These are phyloP conservation scores for Tolypocladium nubicola DNA, from an alignment of 2,329 filamentous ascomycete species.

Conservation along the genomic window DNA sequence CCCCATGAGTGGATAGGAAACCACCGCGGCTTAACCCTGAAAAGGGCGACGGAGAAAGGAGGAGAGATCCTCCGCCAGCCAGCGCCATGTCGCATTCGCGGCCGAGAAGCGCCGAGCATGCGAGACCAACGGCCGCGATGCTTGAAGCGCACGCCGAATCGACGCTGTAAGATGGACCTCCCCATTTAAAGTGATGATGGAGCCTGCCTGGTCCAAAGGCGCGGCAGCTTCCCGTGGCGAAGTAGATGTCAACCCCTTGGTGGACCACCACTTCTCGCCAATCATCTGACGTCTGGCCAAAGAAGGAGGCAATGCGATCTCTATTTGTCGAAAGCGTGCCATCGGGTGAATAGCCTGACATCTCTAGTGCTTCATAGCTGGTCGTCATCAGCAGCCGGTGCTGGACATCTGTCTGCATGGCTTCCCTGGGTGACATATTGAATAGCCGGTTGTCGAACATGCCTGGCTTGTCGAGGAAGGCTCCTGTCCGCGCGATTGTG, in stretches of 20 bases:
- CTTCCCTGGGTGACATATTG: constrained; percentile 74
- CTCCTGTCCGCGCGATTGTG: too few species aligned
- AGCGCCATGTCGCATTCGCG: constrained; percentile 73
- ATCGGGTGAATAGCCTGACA: constrained; percentile 43
- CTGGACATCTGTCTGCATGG: constrained; percentile 64
- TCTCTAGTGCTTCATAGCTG: constrained; percentile 71
- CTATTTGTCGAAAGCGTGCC: constrained; percentile 53
- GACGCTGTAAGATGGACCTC: constrained; percentile 16
- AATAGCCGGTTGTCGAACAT: constrained; percentile 71
- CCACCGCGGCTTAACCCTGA: constrained; percentile 65
- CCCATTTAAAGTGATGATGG: constrained; percentile 14
- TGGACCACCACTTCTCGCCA: constrained; percentile 67
- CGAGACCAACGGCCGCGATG: constrained; percentile 58
- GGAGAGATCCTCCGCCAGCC: constrained; percentile 46
- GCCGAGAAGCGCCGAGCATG: constrained; percentile 57
- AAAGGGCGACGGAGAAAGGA: constrained; percentile 36
- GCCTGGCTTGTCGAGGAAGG: constrained; percentile 56
- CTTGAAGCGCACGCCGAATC: constrained; percentile 75
- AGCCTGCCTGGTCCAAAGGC: constrained; percentile 37
- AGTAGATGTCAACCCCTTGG: constrained; percentile 55
- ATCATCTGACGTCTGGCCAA: constrained; percentile 66
- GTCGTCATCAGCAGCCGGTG: constrained; percentile 64
- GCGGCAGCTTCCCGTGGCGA: constrained; percentile 29
- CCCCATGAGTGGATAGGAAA: constrained; percentile 50
- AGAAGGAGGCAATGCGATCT: constrained; percentile 58